Evolutionary conservation across 495 filamentous ascomycete genomes (phyloP), one percentile per base, ranked within the genome.

Genomic region (Neurospora terricola): DNA sequence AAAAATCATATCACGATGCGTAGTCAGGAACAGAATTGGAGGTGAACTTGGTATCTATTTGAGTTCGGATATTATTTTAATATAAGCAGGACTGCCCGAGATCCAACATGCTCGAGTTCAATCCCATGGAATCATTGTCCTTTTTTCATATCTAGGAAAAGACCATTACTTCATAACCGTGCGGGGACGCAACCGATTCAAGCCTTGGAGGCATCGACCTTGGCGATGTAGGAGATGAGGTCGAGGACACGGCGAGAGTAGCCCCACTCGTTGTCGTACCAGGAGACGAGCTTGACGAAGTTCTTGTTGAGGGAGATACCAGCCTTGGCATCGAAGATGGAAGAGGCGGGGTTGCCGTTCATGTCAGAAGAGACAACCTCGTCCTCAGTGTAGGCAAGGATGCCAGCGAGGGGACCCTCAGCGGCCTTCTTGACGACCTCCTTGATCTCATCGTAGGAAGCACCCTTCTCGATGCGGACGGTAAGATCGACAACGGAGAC

Each of bases 301-400:
- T 98, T 92, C 77, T 92, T 82, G 90, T 99, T 99, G 74, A 99
- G 90, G 76, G 94, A 91, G 84, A 99, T 98, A 90, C 96, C 96
- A 70, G 96, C 96, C 92, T 97, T 97, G 83, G 95, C 95, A 85
- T 99, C 96, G 86, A 99, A 98, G 90, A 99, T 96, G 84, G 94
- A 97, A 75, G 94, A 97, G 89, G 89, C 82, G 82, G 85, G 87
- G 86, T 98, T 91, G 84, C 96, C 96, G 86, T 91, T 96, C 83
- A 98, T 79, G 83, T 99, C 96, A 76, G 86, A 90, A 79, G 95
- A 98, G 85, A 99, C 96, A 75, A 99, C 84, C 70, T 96, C 96
- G 82, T 99, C 96, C 90, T 98, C 96, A 73, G 94, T 95, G 90
- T 98, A 99, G 78, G 85, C 90, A 73, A 99, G 88, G 78, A 99